These are phyloP conservation scores for Colletotrichum godetiae DNA, from an alignment of 2,329 filamentous ascomycete genomes.

Conservation along the genomic window DNA sequence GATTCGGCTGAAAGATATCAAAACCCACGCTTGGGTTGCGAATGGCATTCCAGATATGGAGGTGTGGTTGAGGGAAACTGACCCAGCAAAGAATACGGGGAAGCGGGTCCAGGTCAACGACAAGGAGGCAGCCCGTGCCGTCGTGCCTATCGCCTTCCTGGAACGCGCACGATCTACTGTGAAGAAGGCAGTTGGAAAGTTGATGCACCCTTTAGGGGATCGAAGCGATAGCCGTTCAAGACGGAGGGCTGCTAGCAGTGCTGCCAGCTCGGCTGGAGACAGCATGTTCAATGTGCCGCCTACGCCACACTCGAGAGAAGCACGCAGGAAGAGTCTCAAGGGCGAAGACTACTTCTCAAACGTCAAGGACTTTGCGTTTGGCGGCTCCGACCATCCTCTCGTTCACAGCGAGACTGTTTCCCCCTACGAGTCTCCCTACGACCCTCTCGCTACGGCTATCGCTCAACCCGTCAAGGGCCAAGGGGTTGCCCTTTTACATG, in stretches of 20 bases:
- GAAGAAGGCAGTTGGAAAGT: conserved; percentile 73
- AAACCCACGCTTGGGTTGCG: conserved; percentile 92
- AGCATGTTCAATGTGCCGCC: conserved; percentile 59
- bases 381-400: conserved; percentile 72
- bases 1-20: conserved; percentile 91
- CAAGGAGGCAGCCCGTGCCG: conserved; percentile 88
- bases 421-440: conserved; percentile 64
- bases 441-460: conserved; percentile 51
- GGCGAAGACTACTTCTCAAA: conserved; percentile 65
- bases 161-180: conserved; percentile 86
- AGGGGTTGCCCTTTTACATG: conserved; percentile 17
- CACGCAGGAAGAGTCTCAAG: conserved; percentile 65
- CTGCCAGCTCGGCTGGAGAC: conserved; percentile 72
- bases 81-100: conserved; percentile 82
- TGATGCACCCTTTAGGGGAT: conserved; percentile 69
- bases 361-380: conserved; percentile 48
- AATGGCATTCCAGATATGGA: conserved; percentile 79
- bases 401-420: conserved; percentile 80
- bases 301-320: conserved; percentile 63
- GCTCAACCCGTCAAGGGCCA: conserved; percentile 16
- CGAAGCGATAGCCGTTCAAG: conserved; percentile 66
- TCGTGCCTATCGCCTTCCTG: conserved; percentile 88
- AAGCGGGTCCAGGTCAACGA: conserved; percentile 93
- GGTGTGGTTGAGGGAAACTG: conserved; percentile 93
- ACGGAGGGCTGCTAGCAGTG: conserved; percentile 70